Evolutionary conservation across 805 yeast genomes (phyloP).

Genomic region (Candida loeiensis): DNA sequence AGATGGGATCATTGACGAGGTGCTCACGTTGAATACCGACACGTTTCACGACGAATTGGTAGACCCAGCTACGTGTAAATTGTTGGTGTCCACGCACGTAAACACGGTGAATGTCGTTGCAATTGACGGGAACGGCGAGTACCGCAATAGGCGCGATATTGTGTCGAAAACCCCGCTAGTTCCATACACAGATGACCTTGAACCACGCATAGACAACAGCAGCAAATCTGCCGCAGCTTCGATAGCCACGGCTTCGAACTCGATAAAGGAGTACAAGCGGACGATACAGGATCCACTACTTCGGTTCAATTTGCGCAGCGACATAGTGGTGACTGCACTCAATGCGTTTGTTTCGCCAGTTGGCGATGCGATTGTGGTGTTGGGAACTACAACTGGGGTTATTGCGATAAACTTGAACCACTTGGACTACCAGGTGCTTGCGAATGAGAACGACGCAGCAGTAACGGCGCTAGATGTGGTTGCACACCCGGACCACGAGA

Average conservation of each 20-base stretch:
- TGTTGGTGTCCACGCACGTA: conserved; percentile 47
- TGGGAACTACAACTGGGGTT: conserved; percentile 70
- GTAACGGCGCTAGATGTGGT: conserved; percentile 22
- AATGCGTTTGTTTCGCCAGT: conserved; percentile 25
- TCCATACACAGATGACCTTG: conserved; percentile 15
- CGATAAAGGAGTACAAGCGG: conserved; percentile 19
- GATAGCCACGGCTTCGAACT: not conserved
- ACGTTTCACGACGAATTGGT: conserved; percentile 23
- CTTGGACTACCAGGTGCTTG: conserved; percentile 38
- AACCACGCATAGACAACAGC: conserved; percentile 18
- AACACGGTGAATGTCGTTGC: conserved; percentile 47
- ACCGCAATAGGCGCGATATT: conserved; percentile 18
- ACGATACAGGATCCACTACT: conserved; percentile 46
- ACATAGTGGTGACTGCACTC: conserved; percentile 39
- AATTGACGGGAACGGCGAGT: conserved; percentile 26
- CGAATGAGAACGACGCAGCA: not conserved
- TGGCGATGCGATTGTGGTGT: conserved; percentile 45
- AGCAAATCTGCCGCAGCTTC: conserved; percentile 3
- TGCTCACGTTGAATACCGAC: conserved; percentile 2
- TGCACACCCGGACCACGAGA: conserved; percentile 35
- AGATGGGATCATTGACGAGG: conserved; percentile 10
- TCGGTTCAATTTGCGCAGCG: conserved; percentile 35
- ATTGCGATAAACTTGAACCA: conserved; percentile 54
- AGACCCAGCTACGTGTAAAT: conserved; percentile 24
- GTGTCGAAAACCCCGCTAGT: conserved; percentile 5